Evolutionary conservation across 805 yeast species (phyloP).

Genomic region (Saturnispora saitoi): DNA sequence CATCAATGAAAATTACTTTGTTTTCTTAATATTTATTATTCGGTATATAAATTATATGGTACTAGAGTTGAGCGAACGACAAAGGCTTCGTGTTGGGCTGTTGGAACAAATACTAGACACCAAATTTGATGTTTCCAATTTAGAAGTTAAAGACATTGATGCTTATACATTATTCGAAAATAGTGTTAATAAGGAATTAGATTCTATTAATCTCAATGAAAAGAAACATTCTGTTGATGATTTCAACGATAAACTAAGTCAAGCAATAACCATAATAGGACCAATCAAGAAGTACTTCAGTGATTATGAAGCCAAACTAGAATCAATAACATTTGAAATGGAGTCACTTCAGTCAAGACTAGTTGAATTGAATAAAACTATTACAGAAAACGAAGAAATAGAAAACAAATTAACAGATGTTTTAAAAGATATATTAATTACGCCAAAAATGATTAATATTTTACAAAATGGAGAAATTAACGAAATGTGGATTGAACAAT

Average conservation of each 20-base stretch:
- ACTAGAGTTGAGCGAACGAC: neutral
- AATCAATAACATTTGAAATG: conserved; percentile 50
- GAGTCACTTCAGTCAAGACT: conserved; percentile 51
- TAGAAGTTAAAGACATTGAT: neutral
- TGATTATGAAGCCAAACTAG: conserved; percentile 50
- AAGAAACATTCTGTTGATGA: conserved; percentile 8
- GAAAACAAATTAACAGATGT: conserved; percentile 58
- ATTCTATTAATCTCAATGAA: conserved; percentile 13
- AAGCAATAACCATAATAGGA: conserved; percentile 24
- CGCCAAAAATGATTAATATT: conserved; percentile 59
- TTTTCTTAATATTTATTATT: neutral
- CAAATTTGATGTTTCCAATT: neutral
- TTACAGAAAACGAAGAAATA: conserved; percentile 39
- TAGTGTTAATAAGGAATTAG: conserved; percentile 5
- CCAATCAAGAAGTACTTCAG: conserved; percentile 48
- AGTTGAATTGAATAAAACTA: conserved; percentile 36
- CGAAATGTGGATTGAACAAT: conserved; percentile 57
- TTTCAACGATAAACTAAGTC: conserved; percentile 6
- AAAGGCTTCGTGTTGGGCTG: neutral
- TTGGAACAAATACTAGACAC: conserved; percentile 5
- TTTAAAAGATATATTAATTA: conserved; percentile 65
- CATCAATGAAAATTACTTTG: neutral
- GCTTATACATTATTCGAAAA: neutral
- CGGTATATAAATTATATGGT: neutral
- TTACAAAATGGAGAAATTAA: conserved; percentile 51